These are phyloP conservation scores for Fusarium buxicola DNA, from an alignment of 2,329 filamentous ascomycete species.

Conservation along the genomic window DNA sequence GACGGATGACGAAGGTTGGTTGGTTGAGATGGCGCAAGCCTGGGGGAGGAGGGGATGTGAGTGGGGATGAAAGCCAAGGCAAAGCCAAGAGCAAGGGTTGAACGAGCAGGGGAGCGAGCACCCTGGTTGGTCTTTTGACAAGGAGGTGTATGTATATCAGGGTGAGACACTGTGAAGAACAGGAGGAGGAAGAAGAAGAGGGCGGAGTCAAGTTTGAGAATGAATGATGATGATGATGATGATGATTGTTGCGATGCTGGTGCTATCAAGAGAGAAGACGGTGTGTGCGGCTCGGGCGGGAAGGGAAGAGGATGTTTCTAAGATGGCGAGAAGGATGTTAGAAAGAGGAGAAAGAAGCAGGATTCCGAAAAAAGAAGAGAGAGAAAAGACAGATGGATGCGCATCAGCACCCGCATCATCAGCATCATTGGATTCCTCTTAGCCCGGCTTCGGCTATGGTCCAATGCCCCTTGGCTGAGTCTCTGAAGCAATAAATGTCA, in stretches of 20 bases:
- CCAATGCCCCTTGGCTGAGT: constrained; percentile 13
- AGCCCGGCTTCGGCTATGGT: constrained; percentile 27
- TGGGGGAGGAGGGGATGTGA: constrained; percentile 28
- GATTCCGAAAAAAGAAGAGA: constrained; percentile 5
- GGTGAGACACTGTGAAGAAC: constrained; percentile 30
- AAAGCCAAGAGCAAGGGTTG: constrained; percentile 36
- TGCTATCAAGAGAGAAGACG: constrained; percentile 1
- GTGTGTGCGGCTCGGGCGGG: constrained; percentile 25
- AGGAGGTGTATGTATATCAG: constrained; percentile 29
- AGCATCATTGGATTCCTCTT: constrained; percentile 29
- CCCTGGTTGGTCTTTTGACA: constrained; percentile 25
- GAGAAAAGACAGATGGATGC: constrained; percentile 5
- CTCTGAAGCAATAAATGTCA: constrained; percentile 31
- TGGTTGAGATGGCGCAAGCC: constrained; percentile 49
- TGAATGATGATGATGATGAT: constrained; percentile 16
- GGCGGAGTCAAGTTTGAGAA: constrained; percentile 20
- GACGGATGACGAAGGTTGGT: constrained; percentile 51
- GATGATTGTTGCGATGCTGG: constrained; percentile 11
- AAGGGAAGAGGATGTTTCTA: constrained; percentile 6
- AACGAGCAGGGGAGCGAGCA: constrained; percentile 29
- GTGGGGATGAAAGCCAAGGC: constrained; percentile 35
- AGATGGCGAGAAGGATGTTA: constrained; percentile 19
- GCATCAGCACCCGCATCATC: constrained; percentile 24
- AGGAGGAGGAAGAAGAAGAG: constrained; percentile 4
- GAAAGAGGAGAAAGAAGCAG: constrained; percentile 7